Evolutionary conservation across 2,329 filamentous ascomycete species (phyloP), one percentile per base, ranked within the genome.

Genomic region (Fusarium albosuccineum): DNA sequence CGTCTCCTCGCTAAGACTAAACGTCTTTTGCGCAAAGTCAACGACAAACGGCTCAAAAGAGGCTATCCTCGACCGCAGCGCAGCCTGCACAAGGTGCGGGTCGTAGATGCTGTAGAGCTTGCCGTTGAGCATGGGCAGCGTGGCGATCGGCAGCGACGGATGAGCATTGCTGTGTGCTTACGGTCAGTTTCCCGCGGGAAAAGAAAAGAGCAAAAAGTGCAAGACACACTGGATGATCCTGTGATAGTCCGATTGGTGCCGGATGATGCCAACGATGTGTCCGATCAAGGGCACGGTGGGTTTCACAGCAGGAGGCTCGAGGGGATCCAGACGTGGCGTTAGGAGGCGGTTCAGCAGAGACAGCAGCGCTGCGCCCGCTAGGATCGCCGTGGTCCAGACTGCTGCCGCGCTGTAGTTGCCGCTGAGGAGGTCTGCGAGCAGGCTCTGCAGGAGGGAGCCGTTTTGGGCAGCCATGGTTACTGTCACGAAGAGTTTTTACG

Each of bases 61-160:
- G 22, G 85, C 71, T 22, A 77, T 75, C 39, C 80, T 79, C 17
- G 74, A 75, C 22, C 81, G 79, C 34, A 82, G 76, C 11, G 80
- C 77, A 7, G 77, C 69, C 26, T 78, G 75, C 14, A 81, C 73
- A 5, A 85, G 67, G 1, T 70, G 51, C 2, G 83, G 79, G 6
- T 78, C 76, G 42, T 75, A 80, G 22, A 84, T 77, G n/a, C 80
- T 67, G 68, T 86, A 86, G 22, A 82, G 71, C 53, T 82, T 81
- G 37, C 76, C 71, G 48, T 74, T 78, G 27, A 83, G 72, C 72
- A 85, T 81, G 10, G 79, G 81, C 5, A 86, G 70, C 1, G 83
- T 83, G 51, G 78, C 82, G 56, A 83, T 80, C 3, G 70, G 73
- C 34, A 75, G 52, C 0, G 68, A 69, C 0, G 70, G 67, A 10